phyloP scores from a whole-genome alignment of 768 basidiomycete species.

The Imleria badia region DNA sequence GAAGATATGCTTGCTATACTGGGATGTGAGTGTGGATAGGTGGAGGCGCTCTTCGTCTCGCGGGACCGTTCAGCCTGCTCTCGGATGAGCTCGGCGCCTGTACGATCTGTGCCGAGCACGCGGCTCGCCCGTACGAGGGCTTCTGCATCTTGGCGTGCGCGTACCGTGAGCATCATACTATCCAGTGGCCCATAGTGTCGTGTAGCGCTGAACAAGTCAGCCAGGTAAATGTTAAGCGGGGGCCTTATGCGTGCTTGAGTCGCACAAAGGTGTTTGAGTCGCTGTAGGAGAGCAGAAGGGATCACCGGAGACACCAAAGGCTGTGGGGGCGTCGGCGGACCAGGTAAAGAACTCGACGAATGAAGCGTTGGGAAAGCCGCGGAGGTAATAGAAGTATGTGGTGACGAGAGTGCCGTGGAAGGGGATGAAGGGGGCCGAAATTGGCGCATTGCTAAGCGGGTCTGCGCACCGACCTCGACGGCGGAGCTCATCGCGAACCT shows the following conservation, averaged over 20 bases:
- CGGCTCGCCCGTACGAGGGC: slow-evolving; percentile 66
- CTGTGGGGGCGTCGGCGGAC: slow-evolving; percentile 29
- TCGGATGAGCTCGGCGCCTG: slow-evolving; percentile 57
- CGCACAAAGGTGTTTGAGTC: slow-evolving; percentile 27
- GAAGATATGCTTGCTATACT: slow-evolving; percentile 23
- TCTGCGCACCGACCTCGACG: slow-evolving; percentile 47
- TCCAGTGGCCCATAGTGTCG: slow-evolving; percentile 72
- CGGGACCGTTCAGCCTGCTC: slow-evolving; percentile 21
- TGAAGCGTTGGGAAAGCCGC: slow-evolving; percentile 22
- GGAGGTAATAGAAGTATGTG: slow-evolving; percentile 30
- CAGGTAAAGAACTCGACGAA: slow-evolving; percentile 10
- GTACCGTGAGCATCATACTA: slow-evolving; percentile 61
- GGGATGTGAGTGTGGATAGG: slow-evolving; percentile 16
- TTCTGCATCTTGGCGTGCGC: slow-evolving; percentile 61
- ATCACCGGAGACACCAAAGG: slow-evolving; percentile 28
- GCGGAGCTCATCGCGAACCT: slow-evolving; percentile 76
- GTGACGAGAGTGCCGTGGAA: slow-evolving; percentile 28
- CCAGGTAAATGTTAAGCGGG: slow-evolving; percentile 58
- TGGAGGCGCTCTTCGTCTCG: slow-evolving; percentile 22
- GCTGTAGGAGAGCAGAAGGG: slow-evolving; percentile 29
- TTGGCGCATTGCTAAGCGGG: slow-evolving; percentile 35
- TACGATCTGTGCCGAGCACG: slow-evolving; percentile 60
- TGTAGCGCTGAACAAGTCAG: slow-evolving; percentile 71
- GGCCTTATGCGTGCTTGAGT: slow-evolving; percentile 48
- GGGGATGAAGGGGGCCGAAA: slow-evolving; percentile 30